A percentile compares a stretch with the other conserved stretches of the same genome.
These are phyloP conservation scores for Ustilago curta DNA, from an alignment of 1,284 basidiomycete species.

Conservation along the genomic window DNA sequence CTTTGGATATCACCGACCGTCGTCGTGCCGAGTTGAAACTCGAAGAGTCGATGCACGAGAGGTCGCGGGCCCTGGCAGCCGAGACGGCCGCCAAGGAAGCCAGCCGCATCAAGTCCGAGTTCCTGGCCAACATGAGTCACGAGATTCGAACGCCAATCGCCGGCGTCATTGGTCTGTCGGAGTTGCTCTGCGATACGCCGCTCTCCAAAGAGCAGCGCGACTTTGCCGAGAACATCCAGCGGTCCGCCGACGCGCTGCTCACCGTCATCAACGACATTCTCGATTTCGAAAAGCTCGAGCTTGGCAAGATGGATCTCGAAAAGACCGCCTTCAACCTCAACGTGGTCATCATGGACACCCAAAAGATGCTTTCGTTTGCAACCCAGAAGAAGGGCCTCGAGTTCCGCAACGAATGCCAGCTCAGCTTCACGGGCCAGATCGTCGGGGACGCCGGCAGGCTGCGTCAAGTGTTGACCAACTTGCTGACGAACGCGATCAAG, in stretches of 20 bases:
- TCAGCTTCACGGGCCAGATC: constrained; percentile 58
- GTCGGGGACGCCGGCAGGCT: constrained; percentile 63
- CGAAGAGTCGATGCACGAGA: constrained; percentile 66
- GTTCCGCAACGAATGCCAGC: constrained; percentile 63
- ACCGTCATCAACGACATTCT: constrained; percentile 72
- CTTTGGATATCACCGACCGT: constrained; percentile 69
- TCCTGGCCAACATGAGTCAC: constrained; percentile 70
- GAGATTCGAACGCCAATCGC: constrained; percentile 72
- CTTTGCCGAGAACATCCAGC: constrained; percentile 71
- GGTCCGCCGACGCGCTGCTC: constrained; percentile 71
- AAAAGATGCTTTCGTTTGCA: constrained; percentile 67
- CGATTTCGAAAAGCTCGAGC: constrained; percentile 71
- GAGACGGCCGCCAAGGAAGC: constrained; percentile 72
- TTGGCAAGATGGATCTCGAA: constrained; percentile 70
- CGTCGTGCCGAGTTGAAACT: constrained; percentile 65
- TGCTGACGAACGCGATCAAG: constrained; percentile 71
- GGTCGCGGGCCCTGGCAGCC: constrained; percentile 65
- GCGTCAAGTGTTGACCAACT: constrained; percentile 69
- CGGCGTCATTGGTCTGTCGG: constrained; percentile 69
- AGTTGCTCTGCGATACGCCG: constrained; percentile 64
- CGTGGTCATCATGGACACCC: constrained; percentile 67
- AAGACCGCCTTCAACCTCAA: constrained; percentile 70
- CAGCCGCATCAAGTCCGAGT: constrained; percentile 72
- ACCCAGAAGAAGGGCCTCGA: constrained; percentile 68
- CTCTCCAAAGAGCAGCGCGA: constrained; percentile 70